Conservation (phyloP, 1,284 basidiomycete species). For the Volvariella volvacea region DNA sequence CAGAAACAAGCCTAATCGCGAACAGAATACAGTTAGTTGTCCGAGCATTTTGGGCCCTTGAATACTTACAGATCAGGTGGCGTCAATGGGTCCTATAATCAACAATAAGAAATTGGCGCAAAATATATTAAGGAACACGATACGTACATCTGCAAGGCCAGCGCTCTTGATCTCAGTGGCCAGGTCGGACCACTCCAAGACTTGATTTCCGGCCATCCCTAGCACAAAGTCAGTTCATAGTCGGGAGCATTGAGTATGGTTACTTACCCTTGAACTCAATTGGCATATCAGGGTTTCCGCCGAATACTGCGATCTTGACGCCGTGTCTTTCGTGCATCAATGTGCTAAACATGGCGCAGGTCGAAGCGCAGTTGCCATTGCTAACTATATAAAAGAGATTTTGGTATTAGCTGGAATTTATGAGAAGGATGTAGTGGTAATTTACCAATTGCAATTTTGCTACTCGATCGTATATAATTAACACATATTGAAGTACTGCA, state of each 20-base stretch:
- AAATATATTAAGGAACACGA: neutral
- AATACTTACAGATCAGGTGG: slow-evolving; percentile 40
- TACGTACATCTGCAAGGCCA: slow-evolving; percentile 44
- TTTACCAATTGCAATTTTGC: slow-evolving; percentile 49
- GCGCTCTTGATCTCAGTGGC: slow-evolving; percentile 62
- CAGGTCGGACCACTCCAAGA: slow-evolving; percentile 56
- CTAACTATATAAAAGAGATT: no score
- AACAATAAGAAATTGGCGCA: slow-evolving; percentile 1
- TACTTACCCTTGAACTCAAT: slow-evolving; percentile 50
- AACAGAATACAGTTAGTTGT: neutral
- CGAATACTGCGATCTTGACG: slow-evolving; percentile 53
- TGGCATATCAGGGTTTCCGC: slow-evolving; percentile 45
- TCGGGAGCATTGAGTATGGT: neutral
- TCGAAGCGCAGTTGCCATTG: slow-evolving; percentile 53
- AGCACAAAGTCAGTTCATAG: slow-evolving; percentile 1
- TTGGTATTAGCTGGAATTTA: neutral
- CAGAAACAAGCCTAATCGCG: slow-evolving; percentile 38
- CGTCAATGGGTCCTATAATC: slow-evolving; percentile 46
- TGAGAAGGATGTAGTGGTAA: neutral
- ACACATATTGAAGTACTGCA: neutral
- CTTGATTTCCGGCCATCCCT: slow-evolving; percentile 64
- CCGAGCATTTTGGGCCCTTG: no score
- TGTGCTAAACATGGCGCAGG: slow-evolving; percentile 60
- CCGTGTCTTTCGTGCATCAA: slow-evolving; percentile 54
- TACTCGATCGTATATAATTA: slow-evolving; percentile 14